A percentile compares a stretch with the other conserved stretches of the same genome.
phyloP scores from a whole-genome alignment of 768 basidiomycete genomes.

The Tephrocybe sp. region DNA sequence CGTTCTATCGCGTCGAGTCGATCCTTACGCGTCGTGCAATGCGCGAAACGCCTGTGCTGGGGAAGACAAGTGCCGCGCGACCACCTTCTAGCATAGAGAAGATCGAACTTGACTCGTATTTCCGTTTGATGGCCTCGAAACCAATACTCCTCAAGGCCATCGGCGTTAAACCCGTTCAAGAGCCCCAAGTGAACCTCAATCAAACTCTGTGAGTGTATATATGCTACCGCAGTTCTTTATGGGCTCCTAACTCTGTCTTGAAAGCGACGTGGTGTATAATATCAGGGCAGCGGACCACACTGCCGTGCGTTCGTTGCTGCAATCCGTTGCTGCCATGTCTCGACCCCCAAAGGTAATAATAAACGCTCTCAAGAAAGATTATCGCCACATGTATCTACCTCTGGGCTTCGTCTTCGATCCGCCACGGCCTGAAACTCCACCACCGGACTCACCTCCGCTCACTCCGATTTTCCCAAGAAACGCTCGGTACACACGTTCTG shows the following conservation, averaged over 20 bases:
- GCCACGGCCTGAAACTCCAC: constrained; percentile 22
- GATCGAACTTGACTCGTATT: constrained; percentile 21
- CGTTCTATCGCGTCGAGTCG: constrained; percentile 40
- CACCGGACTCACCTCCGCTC: constrained; percentile 27
- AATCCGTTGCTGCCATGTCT: constrained; percentile 11
- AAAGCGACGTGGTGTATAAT: constrained; percentile 17
- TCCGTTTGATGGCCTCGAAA: constrained; percentile 20
- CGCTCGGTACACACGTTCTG: background rate
- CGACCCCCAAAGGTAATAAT: constrained; percentile 3
- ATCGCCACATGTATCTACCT: constrained; percentile 16
- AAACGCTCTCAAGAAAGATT: constrained; percentile 4
- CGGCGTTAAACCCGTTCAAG: constrained; percentile 27
- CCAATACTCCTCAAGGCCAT: constrained; percentile 22
- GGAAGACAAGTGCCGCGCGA: constrained; percentile 20
- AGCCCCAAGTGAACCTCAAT: constrained; percentile 30
- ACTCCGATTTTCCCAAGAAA: constrained; percentile 33
- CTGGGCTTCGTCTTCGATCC: constrained; percentile 14
- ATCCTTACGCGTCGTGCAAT: constrained; percentile 46
- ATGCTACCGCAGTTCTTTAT: background rate
- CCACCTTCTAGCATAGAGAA: background rate
- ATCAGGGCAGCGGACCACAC: constrained; percentile 20
- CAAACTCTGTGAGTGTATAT: constrained; percentile 40
- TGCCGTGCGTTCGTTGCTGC: constrained; percentile 20
- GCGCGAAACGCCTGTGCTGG: constrained; percentile 45
- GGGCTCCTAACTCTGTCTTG: background rate